Base-by-base conservation (phyloP, 73 alveolate genomes). In the Paramecium pentaurelia region DNA sequence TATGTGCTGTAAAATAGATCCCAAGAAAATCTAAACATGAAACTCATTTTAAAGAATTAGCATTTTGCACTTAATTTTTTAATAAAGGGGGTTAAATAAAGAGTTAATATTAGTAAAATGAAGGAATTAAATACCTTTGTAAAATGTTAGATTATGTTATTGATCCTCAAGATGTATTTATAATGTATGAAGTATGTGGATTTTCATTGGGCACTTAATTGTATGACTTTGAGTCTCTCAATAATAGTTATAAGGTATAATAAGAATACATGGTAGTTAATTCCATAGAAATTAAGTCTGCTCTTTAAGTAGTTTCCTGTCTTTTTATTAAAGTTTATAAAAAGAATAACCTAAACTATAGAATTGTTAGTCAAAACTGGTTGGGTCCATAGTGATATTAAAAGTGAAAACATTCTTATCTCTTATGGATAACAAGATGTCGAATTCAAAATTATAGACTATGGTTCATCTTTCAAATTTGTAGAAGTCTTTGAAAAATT, bases 331-430 rank as follows among this genome's bases (percentile, higher is more conserved):
- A 45, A 80, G 14, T 80, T 80, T 80, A 42, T 80, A 16, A 80
- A 80, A 64, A 80, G 58, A 25, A 11, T 80, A 0, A 49, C 73
- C 25, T 25, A 9, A 36, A 80, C 75, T 14, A 80, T 80, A 38
- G 91, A 80, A 10, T 27, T 80, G 58, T 4, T 80, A 9, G 47
- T 44, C 18, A 80, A 80, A 38, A 32, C 71, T 3, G 91, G 91
- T 16, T 80, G 91, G 91, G 94, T 89, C n/a, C 94, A 89, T 36
- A 60, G 92, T 40, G 94, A 89, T 36, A 77, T 89, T 12, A 89
- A 89, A 89, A 89, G 92, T 27, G 94, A 89, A 68, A 89, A 89
- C 58, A 89, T 89, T 27, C 42, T 89, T 8, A 89, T 89, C 44
- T 58, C 54, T 32, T 45, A 89, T 64, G 25, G 58, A 89, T 20